A percentile compares a stretch with the other conserved stretches of the same genome.
phyloP scores from a whole-genome alignment of 2,329 filamentous ascomycete species.

The Fusarium illudens region DNA sequence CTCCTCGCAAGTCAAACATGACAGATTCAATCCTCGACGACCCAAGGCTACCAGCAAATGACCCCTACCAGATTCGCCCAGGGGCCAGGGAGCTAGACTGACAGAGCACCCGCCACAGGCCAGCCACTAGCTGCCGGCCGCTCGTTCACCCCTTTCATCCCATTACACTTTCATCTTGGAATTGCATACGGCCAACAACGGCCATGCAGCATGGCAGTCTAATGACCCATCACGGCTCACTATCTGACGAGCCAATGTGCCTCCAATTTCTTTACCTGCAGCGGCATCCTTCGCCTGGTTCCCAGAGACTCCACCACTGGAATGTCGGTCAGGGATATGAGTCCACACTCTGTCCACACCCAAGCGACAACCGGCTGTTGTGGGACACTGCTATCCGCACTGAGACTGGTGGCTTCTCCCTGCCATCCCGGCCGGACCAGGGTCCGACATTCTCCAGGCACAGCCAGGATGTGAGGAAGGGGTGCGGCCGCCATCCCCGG shows the following conservation, averaged over 20 bases:
- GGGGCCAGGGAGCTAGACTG: constrained; percentile 4
- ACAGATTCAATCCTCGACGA: constrained; percentile 10
- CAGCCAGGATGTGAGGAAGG: constrained; percentile 36
- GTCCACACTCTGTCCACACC: constrained; percentile 28
- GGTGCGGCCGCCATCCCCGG: constrained; percentile 40
- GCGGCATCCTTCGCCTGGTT: constrained; percentile 43
- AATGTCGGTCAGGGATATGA: constrained; percentile 47
- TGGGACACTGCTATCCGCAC: constrained; percentile 33
- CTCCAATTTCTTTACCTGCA: constrained; percentile 45
- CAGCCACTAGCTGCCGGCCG: constrained; percentile 20
- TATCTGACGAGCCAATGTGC: constrained; percentile 43
- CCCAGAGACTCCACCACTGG: constrained; percentile 34
- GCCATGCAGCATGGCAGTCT: constrained; percentile 36
- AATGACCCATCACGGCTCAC: constrained; percentile 22
- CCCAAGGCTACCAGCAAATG: constrained; percentile 24
- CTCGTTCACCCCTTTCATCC: constrained; percentile 29
- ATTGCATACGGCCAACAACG: constrained; percentile 36
- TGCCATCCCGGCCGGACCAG: constrained; percentile 26
- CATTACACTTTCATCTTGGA: constrained; percentile 13
- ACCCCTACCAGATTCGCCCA: constrained; percentile 21
- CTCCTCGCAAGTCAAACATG: constrained; percentile 1
- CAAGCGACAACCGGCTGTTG: constrained; percentile 28
- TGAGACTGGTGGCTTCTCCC: constrained; percentile 30
- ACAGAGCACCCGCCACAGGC: constrained; percentile 16
- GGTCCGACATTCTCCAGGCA: constrained; percentile 39